Percentiles rank a stretch among this genome's conserved stretches.
Conservation (phyloP, 495 filamentous ascomycete genomes). For the Penicillium odoratum region DNA sequence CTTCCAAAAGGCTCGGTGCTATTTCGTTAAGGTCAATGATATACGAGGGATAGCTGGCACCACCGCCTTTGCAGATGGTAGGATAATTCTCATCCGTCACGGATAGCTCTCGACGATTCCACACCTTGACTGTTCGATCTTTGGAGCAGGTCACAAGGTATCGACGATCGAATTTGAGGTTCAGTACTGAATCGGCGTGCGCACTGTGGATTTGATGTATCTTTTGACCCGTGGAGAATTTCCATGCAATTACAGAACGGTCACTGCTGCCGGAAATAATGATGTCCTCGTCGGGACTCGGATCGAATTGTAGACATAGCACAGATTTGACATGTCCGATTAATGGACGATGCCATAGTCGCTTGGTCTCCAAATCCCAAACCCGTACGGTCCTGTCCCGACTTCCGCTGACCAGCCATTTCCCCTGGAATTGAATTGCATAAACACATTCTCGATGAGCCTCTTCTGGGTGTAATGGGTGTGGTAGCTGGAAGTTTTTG, state of each 20-base stretch:
- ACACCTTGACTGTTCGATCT: slow-evolving; percentile 93
- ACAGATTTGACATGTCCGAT: slow-evolving; percentile 81
- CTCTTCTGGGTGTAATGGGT: slow-evolving; percentile 76
- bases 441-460: slow-evolving; percentile 93
- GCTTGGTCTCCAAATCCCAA: slow-evolving; percentile 83
- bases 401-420: slow-evolving; percentile 91
- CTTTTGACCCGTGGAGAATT: slow-evolving; percentile 82
- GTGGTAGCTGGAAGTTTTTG: slow-evolving; percentile 85
- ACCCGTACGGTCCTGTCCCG: slow-evolving; percentile 84
- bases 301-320: slow-evolving; percentile 94
- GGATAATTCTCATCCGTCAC: slow-evolving; percentile 71
- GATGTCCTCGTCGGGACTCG: slow-evolving; percentile 83
- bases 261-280: slow-evolving; percentile 95
- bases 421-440: slow-evolving; percentile 81
- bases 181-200: slow-evolving; percentile 90
- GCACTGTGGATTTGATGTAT: slow-evolving; percentile 71
- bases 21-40: slow-evolving; percentile 55
- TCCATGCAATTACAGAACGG: slow-evolving; percentile 85
- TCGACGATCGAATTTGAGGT: slow-evolving; percentile 86
- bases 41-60: slow-evolving; percentile 51
- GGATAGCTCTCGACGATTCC: slow-evolving; percentile 73
- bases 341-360: slow-evolving; percentile 70
- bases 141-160: slow-evolving; percentile 96
- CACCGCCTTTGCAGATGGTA: slow-evolving; percentile 32
- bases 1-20: slow-evolving; percentile 43